Percentiles rank a stretch among this genome's conserved stretches.
phyloP scores from a whole-genome alignment of 139 green algal species.

The Penium margaritaceum region DNA sequence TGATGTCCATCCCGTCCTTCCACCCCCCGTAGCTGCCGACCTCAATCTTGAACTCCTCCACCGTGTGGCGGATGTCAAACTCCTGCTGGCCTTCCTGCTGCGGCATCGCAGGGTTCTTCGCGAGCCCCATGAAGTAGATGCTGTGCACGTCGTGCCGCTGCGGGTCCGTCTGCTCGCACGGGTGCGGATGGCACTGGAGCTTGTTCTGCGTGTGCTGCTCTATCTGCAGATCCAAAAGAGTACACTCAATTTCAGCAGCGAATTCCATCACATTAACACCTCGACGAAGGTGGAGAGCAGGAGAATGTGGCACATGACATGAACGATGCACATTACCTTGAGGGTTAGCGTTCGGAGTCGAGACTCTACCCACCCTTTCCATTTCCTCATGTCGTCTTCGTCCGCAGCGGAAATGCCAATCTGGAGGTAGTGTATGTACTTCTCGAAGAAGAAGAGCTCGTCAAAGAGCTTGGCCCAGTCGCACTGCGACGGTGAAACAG shows the following conservation, averaged over 20 bases:
- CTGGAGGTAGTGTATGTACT: constrained; percentile 76
- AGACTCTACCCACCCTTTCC: constrained; percentile 80
- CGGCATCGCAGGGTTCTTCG: constrained; percentile 51
- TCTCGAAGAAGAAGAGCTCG: constrained; percentile 64
- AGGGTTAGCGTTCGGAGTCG: constrained; percentile 63
- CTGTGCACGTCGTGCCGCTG: not conserved
- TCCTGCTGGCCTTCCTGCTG: not conserved
- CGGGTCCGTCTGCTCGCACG: constrained; percentile 51
- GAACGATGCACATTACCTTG: too few relatives aligned
- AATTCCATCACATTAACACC: too few relatives aligned
- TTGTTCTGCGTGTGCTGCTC: constrained; percentile 51
- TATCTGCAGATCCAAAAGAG: too few relatives aligned
- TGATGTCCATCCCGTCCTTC: constrained; percentile 62
- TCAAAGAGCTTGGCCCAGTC: constrained; percentile 66
- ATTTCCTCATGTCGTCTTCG: constrained; percentile 66
- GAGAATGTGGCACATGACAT: too few relatives aligned
- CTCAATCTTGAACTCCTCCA: constrained; percentile 61
- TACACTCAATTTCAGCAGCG: too few relatives aligned
- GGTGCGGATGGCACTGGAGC: constrained; percentile 61
- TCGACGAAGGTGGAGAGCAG: too few relatives aligned
- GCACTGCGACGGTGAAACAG: constrained; percentile 1
- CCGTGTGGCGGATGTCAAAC: constrained; percentile 62
- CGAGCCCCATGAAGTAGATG: constrained; percentile 66
- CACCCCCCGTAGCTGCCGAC: constrained; percentile 49
- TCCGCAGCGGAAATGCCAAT: constrained; percentile 68